A percentile compares a stretch with the other conserved stretches of the same genome.
These are phyloP conservation scores for Mycena maculata DNA, from an alignment of 768 basidiomycete species.

Conservation along the genomic window DNA sequence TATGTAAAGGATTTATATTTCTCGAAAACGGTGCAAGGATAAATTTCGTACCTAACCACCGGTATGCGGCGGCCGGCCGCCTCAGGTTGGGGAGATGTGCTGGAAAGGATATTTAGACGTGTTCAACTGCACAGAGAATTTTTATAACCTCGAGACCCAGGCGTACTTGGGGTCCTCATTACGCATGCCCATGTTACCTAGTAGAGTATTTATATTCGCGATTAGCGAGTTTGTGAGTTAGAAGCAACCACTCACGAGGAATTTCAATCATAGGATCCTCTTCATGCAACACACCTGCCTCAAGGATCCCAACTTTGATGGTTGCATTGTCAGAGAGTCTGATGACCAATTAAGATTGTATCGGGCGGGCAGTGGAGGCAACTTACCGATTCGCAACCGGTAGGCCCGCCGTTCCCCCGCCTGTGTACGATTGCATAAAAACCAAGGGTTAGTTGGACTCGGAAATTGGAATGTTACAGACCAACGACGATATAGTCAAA, in stretches of 20 bases:
- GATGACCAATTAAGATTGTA: too few species aligned
- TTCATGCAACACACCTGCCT: constrained; percentile 14
- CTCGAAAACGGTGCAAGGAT: too few species aligned
- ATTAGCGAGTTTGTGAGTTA: not conserved
- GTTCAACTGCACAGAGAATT: too few species aligned
- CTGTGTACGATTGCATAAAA: not conserved
- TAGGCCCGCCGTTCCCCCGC: constrained; percentile 23
- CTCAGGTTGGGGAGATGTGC: constrained; percentile 18
- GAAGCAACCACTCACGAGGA: not conserved
- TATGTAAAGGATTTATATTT: not conserved
- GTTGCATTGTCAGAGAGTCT: constrained; percentile 10
- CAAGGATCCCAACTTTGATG: constrained; percentile 21
- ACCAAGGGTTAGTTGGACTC: too few species aligned
- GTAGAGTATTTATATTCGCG: not conserved
- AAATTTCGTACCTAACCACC: not conserved
- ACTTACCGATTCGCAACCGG: not conserved
- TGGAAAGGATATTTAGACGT: not conserved
- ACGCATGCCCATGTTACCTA: constrained; percentile 12
- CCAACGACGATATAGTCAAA: constrained; percentile 24
- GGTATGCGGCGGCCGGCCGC: constrained; percentile 17
- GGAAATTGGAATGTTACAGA: not conserved
- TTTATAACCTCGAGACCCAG: constrained; percentile 24
- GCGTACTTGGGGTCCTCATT: constrained; percentile 22
- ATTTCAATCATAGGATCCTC: constrained; percentile 21
- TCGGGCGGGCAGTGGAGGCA: too few species aligned